Percentiles rank a stretch among this genome's conserved stretches.
phyloP scores from a whole-genome alignment of 768 basidiomycete genomes.

The Hortiboletus campestris region DNA sequence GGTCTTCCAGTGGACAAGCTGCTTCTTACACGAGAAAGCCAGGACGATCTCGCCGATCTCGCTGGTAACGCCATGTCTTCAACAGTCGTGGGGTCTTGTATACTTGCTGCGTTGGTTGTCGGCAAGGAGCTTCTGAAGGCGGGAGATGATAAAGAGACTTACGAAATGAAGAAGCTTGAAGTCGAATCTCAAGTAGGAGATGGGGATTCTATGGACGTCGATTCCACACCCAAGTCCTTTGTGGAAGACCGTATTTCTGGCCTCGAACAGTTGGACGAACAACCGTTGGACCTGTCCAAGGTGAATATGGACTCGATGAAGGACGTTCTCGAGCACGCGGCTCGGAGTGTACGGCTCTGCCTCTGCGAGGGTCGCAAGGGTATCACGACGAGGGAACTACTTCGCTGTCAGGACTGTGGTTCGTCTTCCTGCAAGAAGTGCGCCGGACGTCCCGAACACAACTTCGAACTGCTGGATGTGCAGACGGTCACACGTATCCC shows the following conservation, averaged over 20 bases:
- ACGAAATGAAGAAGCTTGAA: conserved; percentile 59
- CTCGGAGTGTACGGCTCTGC: conserved; percentile 76
- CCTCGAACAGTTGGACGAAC: conserved; percentile 62
- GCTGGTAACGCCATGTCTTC: conserved; percentile 99
- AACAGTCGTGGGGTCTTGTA: conserved; percentile 90
- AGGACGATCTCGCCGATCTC: conserved; percentile 90
- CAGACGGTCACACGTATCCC: conserved; percentile 54
- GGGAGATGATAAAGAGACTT: conserved; percentile 63
- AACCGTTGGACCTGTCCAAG: conserved; percentile 67
- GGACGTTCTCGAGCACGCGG: conserved; percentile 61
- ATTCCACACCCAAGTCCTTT: conserved; percentile 25
- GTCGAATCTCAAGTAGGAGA: conserved; percentile 28
- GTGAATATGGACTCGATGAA: conserved; percentile 46
- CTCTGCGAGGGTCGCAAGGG: conserved; percentile 86
- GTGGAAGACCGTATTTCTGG: conserved; percentile 61
- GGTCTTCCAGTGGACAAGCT: conserved; percentile 92
- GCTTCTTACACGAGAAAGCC: conserved; percentile 86
- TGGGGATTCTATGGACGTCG: conserved; percentile 50
- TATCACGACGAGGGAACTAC: conserved; percentile 64
- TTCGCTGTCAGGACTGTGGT: conserved; percentile 73
- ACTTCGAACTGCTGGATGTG: conserved; percentile 55
- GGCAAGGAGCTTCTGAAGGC: conserved; percentile 63
- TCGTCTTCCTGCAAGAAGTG: conserved; percentile 81
- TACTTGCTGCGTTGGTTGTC: conserved; percentile 75
- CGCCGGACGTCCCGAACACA: conserved; percentile 89